These are phyloP conservation scores for Aspergillus luchuensis DNA, from an alignment of 2,329 filamentous ascomycete species.

Conservation along the genomic window DNA sequence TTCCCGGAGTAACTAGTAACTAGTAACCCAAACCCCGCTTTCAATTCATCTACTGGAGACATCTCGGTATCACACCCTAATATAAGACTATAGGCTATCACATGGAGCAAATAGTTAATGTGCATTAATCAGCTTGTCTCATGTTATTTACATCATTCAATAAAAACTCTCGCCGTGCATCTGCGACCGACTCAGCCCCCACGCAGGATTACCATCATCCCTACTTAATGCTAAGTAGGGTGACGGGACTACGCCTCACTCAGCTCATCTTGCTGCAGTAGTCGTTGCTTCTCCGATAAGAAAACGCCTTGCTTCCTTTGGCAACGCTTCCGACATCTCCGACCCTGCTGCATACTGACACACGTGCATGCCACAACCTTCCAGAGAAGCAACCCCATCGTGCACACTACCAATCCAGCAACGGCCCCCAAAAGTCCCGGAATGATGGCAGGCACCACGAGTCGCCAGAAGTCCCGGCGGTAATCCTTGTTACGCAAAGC, in stretches of 20 bases:
- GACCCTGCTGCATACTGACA: background rate
- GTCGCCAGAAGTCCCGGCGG: conserved; percentile 3
- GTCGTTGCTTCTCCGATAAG: background rate
- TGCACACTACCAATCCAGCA: conserved; percentile 6
- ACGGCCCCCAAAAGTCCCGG: conserved; percentile 1
- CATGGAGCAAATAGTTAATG: too few species aligned
- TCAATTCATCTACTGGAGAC: too few species aligned
- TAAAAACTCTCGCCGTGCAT: background rate
- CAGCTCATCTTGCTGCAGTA: background rate
- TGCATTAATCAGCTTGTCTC: too few species aligned
- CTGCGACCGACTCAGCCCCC: background rate
- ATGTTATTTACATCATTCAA: too few species aligned
- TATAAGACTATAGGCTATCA: too few species aligned
- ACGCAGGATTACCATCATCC: background rate
- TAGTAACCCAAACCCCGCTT: too few species aligned
- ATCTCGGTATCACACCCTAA: too few species aligned
- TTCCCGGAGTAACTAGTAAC: too few species aligned
- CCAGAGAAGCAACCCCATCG: background rate
- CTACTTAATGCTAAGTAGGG: too few species aligned
- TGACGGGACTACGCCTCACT: background rate
- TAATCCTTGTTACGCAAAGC: background rate
- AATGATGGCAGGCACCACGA: conserved; percentile 1
- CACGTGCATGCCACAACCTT: conserved; percentile 1
- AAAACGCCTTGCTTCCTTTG: background rate
- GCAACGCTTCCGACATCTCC: background rate